These are phyloP conservation scores for Orbilia ellipsospora DNA, from an alignment of 2,329 filamentous ascomycete species.

Conservation along the genomic window DNA sequence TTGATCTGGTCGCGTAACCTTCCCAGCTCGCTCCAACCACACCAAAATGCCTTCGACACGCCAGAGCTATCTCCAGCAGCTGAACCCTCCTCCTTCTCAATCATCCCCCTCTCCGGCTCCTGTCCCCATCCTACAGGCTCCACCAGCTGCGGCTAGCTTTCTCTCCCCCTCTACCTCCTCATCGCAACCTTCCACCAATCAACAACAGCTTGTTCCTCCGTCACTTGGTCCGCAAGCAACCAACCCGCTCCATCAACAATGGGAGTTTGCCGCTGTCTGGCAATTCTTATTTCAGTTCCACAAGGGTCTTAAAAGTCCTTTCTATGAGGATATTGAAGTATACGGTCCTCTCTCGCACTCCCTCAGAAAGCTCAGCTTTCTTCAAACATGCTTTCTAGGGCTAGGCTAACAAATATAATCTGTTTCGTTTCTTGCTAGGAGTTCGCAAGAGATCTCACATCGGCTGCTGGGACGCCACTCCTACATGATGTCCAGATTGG, in stretches of 20 bases:
- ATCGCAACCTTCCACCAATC: slow-evolving; percentile 8
- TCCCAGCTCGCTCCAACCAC: slow-evolving; percentile 11
- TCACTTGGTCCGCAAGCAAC: slow-evolving; percentile 2
- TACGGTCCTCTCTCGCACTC: slow-evolving; percentile 56
- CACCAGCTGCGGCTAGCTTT: background rate
- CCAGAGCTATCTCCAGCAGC: slow-evolving; percentile 22
- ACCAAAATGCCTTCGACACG: slow-evolving; percentile 51
- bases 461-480: slow-evolving; percentile 64
- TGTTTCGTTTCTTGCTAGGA: slow-evolving; percentile 19
- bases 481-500: slow-evolving; percentile 85
- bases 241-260: slow-evolving; percentile 49
- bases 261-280: slow-evolving; percentile 67
- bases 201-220: background rate
- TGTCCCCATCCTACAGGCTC: background rate
- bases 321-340: slow-evolving; percentile 86
- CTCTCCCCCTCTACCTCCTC: slow-evolving; percentile 11
- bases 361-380: slow-evolving; percentile 7
- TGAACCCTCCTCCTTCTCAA: background rate
- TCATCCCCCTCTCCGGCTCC: background rate
- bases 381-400: background rate
- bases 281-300: slow-evolving; percentile 96
- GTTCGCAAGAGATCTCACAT: slow-evolving; percentile 40
- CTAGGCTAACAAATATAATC: background rate
- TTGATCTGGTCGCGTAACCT: slow-evolving; percentile 42
- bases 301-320: slow-evolving; percentile 84